These are phyloP conservation scores for Immersiporthe knoxdaviesiana DNA, from an alignment of 2,329 filamentous ascomycete genomes.

Conservation along the genomic window DNA sequence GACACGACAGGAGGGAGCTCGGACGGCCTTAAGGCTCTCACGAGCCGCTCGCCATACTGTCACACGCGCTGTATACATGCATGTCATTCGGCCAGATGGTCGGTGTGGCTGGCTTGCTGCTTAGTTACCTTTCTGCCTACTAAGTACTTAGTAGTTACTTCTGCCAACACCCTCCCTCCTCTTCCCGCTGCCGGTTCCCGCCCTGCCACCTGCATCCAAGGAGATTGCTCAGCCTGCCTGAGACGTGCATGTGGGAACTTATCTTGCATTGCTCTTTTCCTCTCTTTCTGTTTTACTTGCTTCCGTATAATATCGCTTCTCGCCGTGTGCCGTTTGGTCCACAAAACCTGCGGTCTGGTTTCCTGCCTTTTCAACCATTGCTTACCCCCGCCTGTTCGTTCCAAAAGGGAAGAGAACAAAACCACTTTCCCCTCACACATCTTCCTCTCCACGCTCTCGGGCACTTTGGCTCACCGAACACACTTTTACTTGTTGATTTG, in stretches of 20 bases:
- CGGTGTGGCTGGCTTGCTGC: slow-evolving; percentile 28
- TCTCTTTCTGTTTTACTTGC: slow-evolving; percentile 5
- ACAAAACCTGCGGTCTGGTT: neutral
- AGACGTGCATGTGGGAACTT: slow-evolving; percentile 10
- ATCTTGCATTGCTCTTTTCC: too few species aligned
- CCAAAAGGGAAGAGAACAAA: too few species aligned
- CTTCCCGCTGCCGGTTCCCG: slow-evolving; percentile 17
- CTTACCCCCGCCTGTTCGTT: too few species aligned
- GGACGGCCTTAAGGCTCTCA: slow-evolving; percentile 13
- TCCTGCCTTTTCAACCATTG: neutral
- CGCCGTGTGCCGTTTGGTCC: neutral
- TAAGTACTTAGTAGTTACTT: too few species aligned
- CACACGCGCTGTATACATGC: slow-evolving; percentile 16
- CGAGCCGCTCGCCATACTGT: slow-evolving; percentile 14
- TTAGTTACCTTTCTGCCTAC: too few species aligned
- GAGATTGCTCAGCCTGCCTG: slow-evolving; percentile 16
- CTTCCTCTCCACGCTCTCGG: neutral
- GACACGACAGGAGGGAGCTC: neutral
- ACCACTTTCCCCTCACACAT: neutral
- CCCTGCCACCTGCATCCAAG: neutral
- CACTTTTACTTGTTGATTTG: neutral
- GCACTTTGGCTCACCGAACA: neutral
- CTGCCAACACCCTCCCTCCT: slow-evolving; percentile 17
- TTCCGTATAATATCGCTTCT: slow-evolving; percentile 18
- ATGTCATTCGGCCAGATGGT: slow-evolving; percentile 23